These are phyloP conservation scores for Verticillium isaacii DNA, from an alignment of 2,329 filamentous ascomycete genomes.

Conservation along the genomic window DNA sequence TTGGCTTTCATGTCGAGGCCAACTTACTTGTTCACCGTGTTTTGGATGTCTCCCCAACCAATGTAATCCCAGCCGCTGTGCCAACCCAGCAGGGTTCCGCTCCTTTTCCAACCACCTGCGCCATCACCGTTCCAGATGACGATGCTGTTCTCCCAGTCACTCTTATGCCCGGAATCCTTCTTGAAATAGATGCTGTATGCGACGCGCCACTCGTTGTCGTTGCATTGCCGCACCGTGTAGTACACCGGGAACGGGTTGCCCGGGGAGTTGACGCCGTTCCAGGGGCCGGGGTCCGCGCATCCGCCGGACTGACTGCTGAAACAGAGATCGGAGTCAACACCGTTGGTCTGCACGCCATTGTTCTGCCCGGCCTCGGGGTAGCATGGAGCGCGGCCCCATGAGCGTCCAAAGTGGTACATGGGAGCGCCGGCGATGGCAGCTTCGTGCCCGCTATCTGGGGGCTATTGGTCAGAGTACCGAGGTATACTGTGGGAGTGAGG, in stretches of 20 bases:
- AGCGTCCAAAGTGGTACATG: not conserved
- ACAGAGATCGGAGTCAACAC: slow-evolving; percentile 12
- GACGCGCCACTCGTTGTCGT: slow-evolving; percentile 14
- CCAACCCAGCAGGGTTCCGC: slow-evolving; percentile 7
- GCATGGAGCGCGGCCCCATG: not conserved
- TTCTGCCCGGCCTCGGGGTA: not conserved
- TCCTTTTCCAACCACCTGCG: slow-evolving; percentile 7
- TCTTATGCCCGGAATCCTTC: slow-evolving; percentile 18
- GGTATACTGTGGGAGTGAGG: not conserved
- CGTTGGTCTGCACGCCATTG: slow-evolving; percentile 9
- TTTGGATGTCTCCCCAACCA: slow-evolving; percentile 14
- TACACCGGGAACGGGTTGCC: slow-evolving; percentile 15
- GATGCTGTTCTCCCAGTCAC: slow-evolving; percentile 17
- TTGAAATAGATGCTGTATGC: slow-evolving; percentile 19
- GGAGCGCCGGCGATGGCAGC: not conserved
- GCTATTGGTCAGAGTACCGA: not conserved
- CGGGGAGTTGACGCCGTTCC: slow-evolving; percentile 10
- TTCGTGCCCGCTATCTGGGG: not conserved
- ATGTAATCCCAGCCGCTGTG: slow-evolving; percentile 5
- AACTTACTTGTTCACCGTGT: slow-evolving; percentile 15
- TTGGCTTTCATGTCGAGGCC: not conserved
- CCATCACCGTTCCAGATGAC: slow-evolving; percentile 14
- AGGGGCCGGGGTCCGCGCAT: slow-evolving; percentile 10
- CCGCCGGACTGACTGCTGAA: slow-evolving; percentile 9
- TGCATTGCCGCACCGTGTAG: slow-evolving; percentile 11